Base-by-base conservation (phyloP, 805 yeast genomes). In the Wickerhamomyces bisporus region DNA sequence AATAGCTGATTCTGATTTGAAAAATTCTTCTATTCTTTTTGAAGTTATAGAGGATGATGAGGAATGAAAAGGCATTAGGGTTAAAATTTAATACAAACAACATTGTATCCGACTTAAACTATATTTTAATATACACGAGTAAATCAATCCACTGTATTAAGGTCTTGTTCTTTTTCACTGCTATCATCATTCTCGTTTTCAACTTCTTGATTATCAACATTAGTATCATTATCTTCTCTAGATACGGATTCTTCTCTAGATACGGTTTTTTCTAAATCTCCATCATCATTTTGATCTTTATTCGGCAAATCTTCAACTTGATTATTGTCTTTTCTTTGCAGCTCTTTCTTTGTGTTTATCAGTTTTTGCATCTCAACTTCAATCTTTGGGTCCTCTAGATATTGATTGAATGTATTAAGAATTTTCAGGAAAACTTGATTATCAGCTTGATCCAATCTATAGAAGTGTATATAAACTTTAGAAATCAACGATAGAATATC, bases 401-500 rank as follows among this genome's bases (percentile, higher is more conserved):
- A 62, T 32, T 57, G 62, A 38, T 67, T 65, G 48, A 60, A 68
- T 18, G 64, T 53, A 36, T 64, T 61, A 36, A 68, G 43, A 3
- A 66, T 56, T 36, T 57, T 57, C 39, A 67, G 47, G 39, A 58
- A 68, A 0, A 66, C 60, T 21, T 65, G 65, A 38, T 65, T 64
- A 14, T 62, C 62, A 12, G 64, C 54, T 11, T 53, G 48, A 6
- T 61, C 62, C 10, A 53, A 34, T 28, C 60, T 61, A 30, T 71
- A 65, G 44, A 73, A 71, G 32, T 70, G 74, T 30, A 78, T 44
- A 47, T 75, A 79, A n/a, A 73, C 68, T 52, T 83, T 84, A 40
- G 94, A 79, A 10, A 83, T 68, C 34, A 86, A 60, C 11, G 76
- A 68, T 38, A 93, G 67, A 1, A 84, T 77, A 42, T 81, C 87